A percentile compares a stretch with the other conserved stretches of the same genome.
These are phyloP conservation scores for Eragrostis nindensis DNA, from an alignment of 176 grass and related monocot genomes.

Conservation along the genomic window DNA sequence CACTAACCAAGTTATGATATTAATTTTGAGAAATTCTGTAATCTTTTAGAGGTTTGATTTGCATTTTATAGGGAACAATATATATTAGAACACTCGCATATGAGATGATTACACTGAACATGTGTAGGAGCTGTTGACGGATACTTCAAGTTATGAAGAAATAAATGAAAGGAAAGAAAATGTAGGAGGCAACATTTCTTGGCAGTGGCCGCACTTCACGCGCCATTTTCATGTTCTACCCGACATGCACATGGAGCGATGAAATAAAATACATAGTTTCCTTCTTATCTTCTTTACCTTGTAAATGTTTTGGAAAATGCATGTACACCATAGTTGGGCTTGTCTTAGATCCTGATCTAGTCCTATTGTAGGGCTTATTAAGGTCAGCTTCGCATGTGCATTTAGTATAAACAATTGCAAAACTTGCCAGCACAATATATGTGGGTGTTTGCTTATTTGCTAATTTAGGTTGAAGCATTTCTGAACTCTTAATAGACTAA, in stretches of 20 bases:
- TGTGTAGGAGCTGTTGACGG: background rate
- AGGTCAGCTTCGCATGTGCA: background rate
- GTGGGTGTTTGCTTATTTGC: background rate
- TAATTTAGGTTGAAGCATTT: background rate
- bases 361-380: background rate
- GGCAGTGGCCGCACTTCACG: background rate
- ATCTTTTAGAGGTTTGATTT: conserved; percentile 15
- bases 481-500: conserved; percentile 9
- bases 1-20: conserved; percentile 10
- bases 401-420: background rate
- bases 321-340: background rate
- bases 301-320: background rate
- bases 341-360: conserved; percentile 14
- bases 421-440: background rate
- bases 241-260: conserved; percentile 9
- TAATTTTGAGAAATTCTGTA: background rate
- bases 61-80: conserved; percentile 1
- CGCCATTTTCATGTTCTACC: conserved; percentile 20
- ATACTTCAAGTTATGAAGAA: conserved; percentile 6
- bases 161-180: background rate
- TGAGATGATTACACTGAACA: background rate
- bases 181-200: conserved; percentile 6
- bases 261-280: background rate
- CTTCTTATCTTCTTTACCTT: background rate
- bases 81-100: conserved; percentile 18